Evolutionary conservation across 805 yeast genomes (phyloP).

Genomic region (Metschnikowia lunata): DNA sequence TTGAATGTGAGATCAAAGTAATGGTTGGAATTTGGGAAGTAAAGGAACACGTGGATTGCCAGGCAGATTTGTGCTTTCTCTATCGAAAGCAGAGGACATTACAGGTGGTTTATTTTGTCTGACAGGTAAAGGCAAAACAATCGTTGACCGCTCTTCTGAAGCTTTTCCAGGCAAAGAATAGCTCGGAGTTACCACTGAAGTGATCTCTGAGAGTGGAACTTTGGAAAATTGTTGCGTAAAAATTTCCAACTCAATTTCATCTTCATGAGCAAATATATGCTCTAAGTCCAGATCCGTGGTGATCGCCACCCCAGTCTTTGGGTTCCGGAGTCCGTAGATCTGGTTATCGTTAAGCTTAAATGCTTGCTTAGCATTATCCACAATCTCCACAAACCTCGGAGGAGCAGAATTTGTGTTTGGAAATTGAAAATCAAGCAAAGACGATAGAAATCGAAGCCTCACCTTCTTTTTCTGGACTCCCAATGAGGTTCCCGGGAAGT

Average conservation of each 20-base stretch:
- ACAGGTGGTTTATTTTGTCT: conserved; percentile 17
- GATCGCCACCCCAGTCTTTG: conserved; percentile 23
- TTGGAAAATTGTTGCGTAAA: conserved; percentile 31
- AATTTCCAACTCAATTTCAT: conserved; percentile 34
- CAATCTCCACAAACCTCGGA: conserved; percentile 73
- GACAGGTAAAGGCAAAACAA: conserved; percentile 34
- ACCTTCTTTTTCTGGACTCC: conserved; percentile 25
- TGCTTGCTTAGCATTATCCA: conserved; percentile 71
- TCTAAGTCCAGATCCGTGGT: conserved; percentile 36
- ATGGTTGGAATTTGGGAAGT: conserved; percentile 16
- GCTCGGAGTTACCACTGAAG: conserved; percentile 28
- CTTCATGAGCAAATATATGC: conserved; percentile 30
- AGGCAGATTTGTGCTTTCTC: conserved; percentile 2
- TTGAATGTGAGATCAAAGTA: conserved; percentile 1
- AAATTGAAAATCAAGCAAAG: conserved; percentile 60
- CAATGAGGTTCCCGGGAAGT: too few species aligned
- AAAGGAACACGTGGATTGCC: conserved; percentile 5
- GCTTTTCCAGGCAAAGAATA: background rate
- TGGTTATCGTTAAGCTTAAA: conserved; percentile 41
- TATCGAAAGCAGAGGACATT: conserved; percentile 8
- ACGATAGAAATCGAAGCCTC: conserved; percentile 47
- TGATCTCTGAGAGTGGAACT: conserved; percentile 35
- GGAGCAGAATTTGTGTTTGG: conserved; percentile 65
- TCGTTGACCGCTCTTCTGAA: conserved; percentile 20
- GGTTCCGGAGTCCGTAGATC: conserved; percentile 26